Conservation (phyloP, 352 stramenopile species). For the Pseudoperonospora humuli region DNA sequence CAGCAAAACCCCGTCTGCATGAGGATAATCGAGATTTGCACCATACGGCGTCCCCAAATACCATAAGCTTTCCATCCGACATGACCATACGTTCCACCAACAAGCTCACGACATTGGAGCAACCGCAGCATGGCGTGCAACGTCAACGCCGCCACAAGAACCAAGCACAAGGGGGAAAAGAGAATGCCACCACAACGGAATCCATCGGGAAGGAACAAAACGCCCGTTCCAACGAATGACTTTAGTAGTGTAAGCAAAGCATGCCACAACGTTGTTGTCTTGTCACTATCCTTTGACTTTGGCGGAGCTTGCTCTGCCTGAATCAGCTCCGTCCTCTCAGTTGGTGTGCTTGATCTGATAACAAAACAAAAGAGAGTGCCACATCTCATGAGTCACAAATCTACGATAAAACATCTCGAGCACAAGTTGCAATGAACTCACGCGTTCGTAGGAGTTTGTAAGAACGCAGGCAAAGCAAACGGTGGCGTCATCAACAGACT, state of each 20-base stretch:
- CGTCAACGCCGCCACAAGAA: slow-evolving; percentile 53
- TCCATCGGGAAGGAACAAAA: slow-evolving; percentile 70
- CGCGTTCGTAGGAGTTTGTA: slow-evolving; percentile 19
- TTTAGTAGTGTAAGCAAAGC: slow-evolving; percentile 72
- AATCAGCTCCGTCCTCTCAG: slow-evolving; percentile 31
- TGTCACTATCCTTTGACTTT: slow-evolving; percentile 37
- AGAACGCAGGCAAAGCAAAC: slow-evolving; percentile 22
- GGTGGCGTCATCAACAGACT: slow-evolving; percentile 66
- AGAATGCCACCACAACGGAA: slow-evolving; percentile 67
- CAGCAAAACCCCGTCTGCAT: slow-evolving; percentile 83
- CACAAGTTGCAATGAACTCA: slow-evolving; percentile 6
- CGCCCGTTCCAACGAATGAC: slow-evolving; percentile 72
- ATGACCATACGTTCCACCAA: slow-evolving; percentile 74
- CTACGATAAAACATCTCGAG: too few relatives aligned
- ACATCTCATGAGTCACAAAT: too few relatives aligned
- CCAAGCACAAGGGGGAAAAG: slow-evolving; percentile 63
- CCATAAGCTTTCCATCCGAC: slow-evolving; percentile 63
- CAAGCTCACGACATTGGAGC: slow-evolving; percentile 54
- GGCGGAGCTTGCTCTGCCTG: neutral
- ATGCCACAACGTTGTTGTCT: slow-evolving; percentile 76
- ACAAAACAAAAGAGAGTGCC: too few relatives aligned
- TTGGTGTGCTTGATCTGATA: slow-evolving; percentile 20
- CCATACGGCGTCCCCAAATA: slow-evolving; percentile 56
- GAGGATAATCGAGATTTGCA: slow-evolving; percentile 77
- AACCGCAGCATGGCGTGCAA: slow-evolving; percentile 72